Evolutionary conservation across 176 grass and related monocot genomes (phyloP).

Genomic region (Leersia perrieri): DNA sequence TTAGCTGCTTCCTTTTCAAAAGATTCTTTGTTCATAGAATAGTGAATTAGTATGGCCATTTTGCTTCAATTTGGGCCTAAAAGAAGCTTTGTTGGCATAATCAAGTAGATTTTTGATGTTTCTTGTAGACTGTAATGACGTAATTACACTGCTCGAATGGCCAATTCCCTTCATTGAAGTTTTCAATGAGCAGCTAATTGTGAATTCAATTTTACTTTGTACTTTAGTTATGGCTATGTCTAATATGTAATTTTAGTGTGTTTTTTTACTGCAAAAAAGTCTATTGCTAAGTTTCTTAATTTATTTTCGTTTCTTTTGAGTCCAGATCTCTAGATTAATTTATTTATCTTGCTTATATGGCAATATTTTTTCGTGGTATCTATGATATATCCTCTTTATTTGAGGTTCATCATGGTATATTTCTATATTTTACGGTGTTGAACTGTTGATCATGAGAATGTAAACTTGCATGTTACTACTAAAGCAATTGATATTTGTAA

Average conservation of each 20-base stretch:
- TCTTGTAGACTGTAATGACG: background rate
- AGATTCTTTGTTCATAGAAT: background rate
- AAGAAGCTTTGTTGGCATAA: background rate
- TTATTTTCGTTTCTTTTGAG: background rate
- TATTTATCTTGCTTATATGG: background rate
- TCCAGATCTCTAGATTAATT: background rate
- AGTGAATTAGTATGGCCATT: background rate
- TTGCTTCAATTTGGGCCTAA: background rate
- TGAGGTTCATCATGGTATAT: background rate
- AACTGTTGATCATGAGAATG: background rate
- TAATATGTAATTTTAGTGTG: background rate
- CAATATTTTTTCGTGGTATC: background rate
- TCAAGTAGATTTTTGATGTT: background rate
- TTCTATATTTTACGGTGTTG: background rate
- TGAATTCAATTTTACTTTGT: background rate
- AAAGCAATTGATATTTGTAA: background rate
- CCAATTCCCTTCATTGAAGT: background rate
- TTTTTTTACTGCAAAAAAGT: background rate
- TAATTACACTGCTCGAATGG: background rate
- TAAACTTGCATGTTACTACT: background rate
- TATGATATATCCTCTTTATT: background rate
- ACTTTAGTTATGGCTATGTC: background rate
- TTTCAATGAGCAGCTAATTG: background rate
- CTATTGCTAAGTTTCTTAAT: background rate
- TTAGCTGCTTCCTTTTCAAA: background rate